These are phyloP conservation scores for Nitzschia sp. DNA, from an alignment of 108 stramenopile species.

Conservation along the genomic window DNA sequence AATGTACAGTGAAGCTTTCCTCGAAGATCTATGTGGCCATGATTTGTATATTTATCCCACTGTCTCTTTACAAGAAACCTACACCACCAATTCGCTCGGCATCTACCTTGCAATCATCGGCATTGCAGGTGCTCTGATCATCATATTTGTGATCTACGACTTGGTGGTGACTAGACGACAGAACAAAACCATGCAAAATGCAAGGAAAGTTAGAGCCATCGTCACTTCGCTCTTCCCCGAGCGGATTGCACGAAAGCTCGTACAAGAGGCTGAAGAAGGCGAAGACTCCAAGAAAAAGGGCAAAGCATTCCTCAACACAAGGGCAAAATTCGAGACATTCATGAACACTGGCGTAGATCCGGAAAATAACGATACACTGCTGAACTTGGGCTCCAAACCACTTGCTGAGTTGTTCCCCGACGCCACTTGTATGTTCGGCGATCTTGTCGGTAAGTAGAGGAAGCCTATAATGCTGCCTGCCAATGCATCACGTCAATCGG, in stretches of 20 bases:
- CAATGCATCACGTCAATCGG: too few relatives aligned
- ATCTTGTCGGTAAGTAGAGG: slow-evolving; percentile 5
- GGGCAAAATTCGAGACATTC: neutral
- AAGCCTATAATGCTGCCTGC: too few relatives aligned
- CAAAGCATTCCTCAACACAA: neutral
- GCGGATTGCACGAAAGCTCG: slow-evolving; percentile 24
- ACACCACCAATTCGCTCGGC: slow-evolving; percentile 1
- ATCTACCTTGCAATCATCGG: neutral
- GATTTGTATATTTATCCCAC: slow-evolving; percentile 29
- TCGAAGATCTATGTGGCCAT: slow-evolving; percentile 17
- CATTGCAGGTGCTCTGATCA: neutral
- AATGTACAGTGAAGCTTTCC: neutral
- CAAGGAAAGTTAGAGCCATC: slow-evolving; percentile 22
- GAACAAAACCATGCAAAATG: slow-evolving; percentile 29
- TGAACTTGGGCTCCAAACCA: neutral
- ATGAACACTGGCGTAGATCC: neutral
- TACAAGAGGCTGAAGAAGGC: neutral
- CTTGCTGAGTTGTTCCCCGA: neutral
- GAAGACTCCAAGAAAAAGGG: neutral
- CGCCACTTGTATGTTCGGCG: neutral
- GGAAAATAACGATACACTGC: neutral
- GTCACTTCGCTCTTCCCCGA: slow-evolving; percentile 46
- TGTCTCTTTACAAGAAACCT: neutral
- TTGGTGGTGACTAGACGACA: slow-evolving; percentile 31
- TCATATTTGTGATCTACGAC: slow-evolving; percentile 31